These are phyloP conservation scores for Jaltomata sinuosa DNA, from an alignment of 257 asterid genomes.

Conservation along the genomic window DNA sequence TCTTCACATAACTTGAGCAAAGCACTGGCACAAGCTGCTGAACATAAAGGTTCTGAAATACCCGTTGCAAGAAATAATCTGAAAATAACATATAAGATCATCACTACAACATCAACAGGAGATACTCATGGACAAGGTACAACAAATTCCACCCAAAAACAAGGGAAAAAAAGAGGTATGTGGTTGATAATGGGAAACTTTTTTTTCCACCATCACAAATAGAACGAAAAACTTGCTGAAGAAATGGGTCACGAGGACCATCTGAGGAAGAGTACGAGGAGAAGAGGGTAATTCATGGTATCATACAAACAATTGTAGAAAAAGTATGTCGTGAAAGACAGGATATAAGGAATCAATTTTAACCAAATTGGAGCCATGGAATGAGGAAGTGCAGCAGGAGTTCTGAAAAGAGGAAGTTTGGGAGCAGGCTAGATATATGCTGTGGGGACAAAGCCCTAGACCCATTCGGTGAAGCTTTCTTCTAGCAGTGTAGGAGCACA, in stretches of 20 bases:
- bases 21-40: slow-evolving; percentile 65
- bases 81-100: slow-evolving; percentile 29
- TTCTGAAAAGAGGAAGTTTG: background rate
- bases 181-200: background rate
- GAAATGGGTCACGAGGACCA: background rate
- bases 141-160: background rate
- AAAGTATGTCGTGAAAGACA: background rate
- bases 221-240: background rate
- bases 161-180: background rate
- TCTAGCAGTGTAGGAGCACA: background rate
- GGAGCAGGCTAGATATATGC: background rate
- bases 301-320: background rate
- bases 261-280: background rate
- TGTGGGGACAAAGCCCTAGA: background rate
- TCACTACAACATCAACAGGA: background rate
- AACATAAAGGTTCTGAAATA: slow-evolving; percentile 56
- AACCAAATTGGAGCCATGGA: background rate
- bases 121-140: background rate
- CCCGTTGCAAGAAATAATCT: slow-evolving; percentile 79
- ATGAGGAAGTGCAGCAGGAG: background rate
- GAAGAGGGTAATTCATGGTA: background rate
- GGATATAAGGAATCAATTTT: background rate
- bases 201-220: background rate
- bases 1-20: slow-evolving; percentile 85
- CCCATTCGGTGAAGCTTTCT: background rate